A percentile compares a stretch with the other conserved stretches of the same genome.
These are phyloP conservation scores for Cladosporium colombiae DNA, from an alignment of 2,329 filamentous ascomycete species.

Conservation along the genomic window DNA sequence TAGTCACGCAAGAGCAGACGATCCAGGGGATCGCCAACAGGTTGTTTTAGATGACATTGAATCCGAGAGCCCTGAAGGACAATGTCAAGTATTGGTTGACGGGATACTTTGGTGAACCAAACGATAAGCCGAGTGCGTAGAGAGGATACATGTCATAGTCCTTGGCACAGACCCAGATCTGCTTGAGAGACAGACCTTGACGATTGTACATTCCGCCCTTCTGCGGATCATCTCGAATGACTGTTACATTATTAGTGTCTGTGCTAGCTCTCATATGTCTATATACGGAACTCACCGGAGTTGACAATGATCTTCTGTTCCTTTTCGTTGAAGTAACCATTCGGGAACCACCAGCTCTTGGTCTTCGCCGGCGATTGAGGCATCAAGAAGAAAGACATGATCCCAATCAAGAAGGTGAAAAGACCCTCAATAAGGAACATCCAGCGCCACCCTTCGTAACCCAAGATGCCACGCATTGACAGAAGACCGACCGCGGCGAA, in stretches of 20 bases:
- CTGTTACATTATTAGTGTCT: conserved; percentile 31
- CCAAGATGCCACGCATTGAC: conserved; percentile 32
- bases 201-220: conserved; percentile 62
- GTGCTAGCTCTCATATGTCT: too few relatives aligned
- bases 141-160: conserved; percentile 45
- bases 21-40: conserved; percentile 59
- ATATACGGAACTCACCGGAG: conserved; percentile 27
- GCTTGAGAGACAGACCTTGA: conserved; percentile 53
- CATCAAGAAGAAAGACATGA: conserved; percentile 39
- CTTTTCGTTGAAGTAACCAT: conserved; percentile 66
- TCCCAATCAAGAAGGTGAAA: conserved; percentile 27
- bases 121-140: conserved; percentile 25
- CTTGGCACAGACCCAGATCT: conserved; percentile 30
- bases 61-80: conserved; percentile 27
- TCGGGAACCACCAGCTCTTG: conserved; percentile 58
- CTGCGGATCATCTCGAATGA: conserved; percentile 60
- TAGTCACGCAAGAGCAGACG: conserved; percentile 39
- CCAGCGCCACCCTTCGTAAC: conserved; percentile 30
- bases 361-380: conserved; percentile 62
- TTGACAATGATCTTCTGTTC: conserved; percentile 69
- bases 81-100: conserved; percentile 59
- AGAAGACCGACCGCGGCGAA: conserved; percentile 32
- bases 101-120: conserved; percentile 55
- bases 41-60: conserved; percentile 52
- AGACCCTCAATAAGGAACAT: conserved; percentile 35